Base-by-base conservation (phyloP, 2,329 filamentous ascomycete species). In the Pezizomycotina sp. region DNA sequence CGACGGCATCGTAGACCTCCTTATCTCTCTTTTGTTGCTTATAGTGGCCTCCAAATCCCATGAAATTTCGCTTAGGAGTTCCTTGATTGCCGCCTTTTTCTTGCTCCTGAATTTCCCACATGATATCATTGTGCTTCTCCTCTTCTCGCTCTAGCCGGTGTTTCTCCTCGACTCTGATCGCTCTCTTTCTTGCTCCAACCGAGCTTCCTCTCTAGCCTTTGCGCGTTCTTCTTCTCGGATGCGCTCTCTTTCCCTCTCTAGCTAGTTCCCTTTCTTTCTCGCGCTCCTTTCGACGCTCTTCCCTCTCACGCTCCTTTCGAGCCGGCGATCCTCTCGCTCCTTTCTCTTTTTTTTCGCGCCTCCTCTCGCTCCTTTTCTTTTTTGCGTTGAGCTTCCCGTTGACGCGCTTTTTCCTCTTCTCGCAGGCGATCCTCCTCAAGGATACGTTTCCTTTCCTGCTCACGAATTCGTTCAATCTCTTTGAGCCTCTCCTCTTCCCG, bases 71-170 rank as follows among this genome's bases (percentile, higher is more conserved):
- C n/a, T n/a, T n/a, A n/a, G n/a, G n/a, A n/a, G n/a, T n/a, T n/a
- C n/a, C n/a, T n/a, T n/a, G n/a, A n/a, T n/a, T 6, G 41, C 40
- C 9, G 41, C 41, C 3, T 35, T 32, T 16, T 44, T 37, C n/a
- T n/a, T n/a, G n/a, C n/a, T n/a, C n/a, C n/a, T n/a, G n/a, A 24
- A 44, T 44, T 27, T 44, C 41, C 15, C 34, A 40, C 41, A 44
- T 44, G 26, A 44, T 44, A 13, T 44, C 41, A 12, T 44, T 27
- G 22, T 36, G 41, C 9, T 37, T 24, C 18, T 43, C 36, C 20
- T 43, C 36, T 27, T 44, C 41, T 9, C 41, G 41, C 5, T 24
- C 41, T 24, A 27, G 29, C 16, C 36, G 32, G 14, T 37, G 36
- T 22, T 34, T 28, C 22, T 44, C 41, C 10, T 44, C 41, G n/a